Base-by-base conservation (phyloP, 805 yeast genomes). In the Candida vartiovaarae region DNA sequence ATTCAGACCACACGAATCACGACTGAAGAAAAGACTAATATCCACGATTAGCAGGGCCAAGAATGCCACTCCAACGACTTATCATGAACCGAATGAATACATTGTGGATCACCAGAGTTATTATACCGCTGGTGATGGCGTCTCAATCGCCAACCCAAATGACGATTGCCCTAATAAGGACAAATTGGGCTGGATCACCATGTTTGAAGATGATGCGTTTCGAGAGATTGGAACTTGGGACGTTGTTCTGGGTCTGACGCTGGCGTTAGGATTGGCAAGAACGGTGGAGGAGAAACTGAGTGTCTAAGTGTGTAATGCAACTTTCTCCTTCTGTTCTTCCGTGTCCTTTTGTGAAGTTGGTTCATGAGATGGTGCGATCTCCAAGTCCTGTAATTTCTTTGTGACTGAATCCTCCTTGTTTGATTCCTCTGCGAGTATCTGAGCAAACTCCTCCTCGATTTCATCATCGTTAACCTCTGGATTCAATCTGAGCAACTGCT, bases 181-280 rank as follows among this genome's bases (percentile, higher is more conserved):
- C 43, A 80, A 78, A 52, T 50, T 79, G 31, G 86, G 86, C 0
- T 81, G 86, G 86, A 59, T 80, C 3, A 79, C 85, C 0, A 63
- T 80, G 2, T 78, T 72, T 51, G 82, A 80, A 25, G 75, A 75
- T 36, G 46, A 45, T 6, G 28, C 63, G 5, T 59, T 65, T 49
- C 56, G 45, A 42, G 57, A 48, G 24, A 46, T 58, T 2, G 81
- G 81, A 0, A 68, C 70, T 63, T 79, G 79, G 71, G 82, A 78
- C 48, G 48, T 71, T 39, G 75, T 71, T 1, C 48, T 80, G 25
- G 82, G 82, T 0, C 52, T 74, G 51, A 72, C 78, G 0, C 62
- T 78, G 45, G 80, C 81, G 3, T 67, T 66, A 1, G 81, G 81
- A 0, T 65, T 66, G 51, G 71, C 71, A 27, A 52, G 59, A 15